Conservation (phyloP, 768 basidiomycete species). For the Psilocybe tampanensis region DNA sequence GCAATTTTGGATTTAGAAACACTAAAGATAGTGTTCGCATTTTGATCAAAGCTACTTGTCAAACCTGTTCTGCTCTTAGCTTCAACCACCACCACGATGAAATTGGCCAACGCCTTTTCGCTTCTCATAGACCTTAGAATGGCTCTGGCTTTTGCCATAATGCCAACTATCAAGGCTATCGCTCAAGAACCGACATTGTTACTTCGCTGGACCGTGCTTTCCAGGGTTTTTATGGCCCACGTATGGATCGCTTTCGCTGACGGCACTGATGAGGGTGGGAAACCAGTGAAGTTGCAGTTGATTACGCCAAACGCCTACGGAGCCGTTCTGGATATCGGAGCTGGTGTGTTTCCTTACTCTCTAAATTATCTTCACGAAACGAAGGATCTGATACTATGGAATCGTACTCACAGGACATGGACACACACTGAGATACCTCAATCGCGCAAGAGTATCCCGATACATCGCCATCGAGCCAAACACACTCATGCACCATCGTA, state of each 20-base stretch:
- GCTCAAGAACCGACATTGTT: slow-evolving; percentile 44
- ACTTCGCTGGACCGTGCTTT: slow-evolving; percentile 45
- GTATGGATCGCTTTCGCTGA: slow-evolving; percentile 57
- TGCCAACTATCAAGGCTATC: slow-evolving; percentile 48
- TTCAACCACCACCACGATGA: slow-evolving; percentile 25
- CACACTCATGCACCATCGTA: slow-evolving; percentile 55
- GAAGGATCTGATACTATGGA: not conserved
- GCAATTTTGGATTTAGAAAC: too few species aligned
- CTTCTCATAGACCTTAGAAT: slow-evolving; percentile 44
- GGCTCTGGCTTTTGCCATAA: slow-evolving; percentile 38
- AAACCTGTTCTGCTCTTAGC: not conserved
- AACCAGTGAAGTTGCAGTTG: slow-evolving; percentile 44
- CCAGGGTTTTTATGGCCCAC: slow-evolving; percentile 57
- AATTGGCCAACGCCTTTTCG: slow-evolving; percentile 43
- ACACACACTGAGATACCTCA: slow-evolving; percentile 63
- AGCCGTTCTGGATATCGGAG: slow-evolving; percentile 68
- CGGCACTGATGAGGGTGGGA: slow-evolving; percentile 44
- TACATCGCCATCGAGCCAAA: slow-evolving; percentile 81
- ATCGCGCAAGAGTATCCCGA: slow-evolving; percentile 51
- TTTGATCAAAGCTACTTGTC: not conserved
- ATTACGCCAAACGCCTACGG: slow-evolving; percentile 59
- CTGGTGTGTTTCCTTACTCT: slow-evolving; percentile 42
- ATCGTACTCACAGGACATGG: slow-evolving; percentile 57
- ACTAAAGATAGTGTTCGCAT: slow-evolving; percentile 3
- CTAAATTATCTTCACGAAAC: not conserved